Conservation (phyloP, 306 rosid species). For the Macrotyloma uniflorum region DNA sequence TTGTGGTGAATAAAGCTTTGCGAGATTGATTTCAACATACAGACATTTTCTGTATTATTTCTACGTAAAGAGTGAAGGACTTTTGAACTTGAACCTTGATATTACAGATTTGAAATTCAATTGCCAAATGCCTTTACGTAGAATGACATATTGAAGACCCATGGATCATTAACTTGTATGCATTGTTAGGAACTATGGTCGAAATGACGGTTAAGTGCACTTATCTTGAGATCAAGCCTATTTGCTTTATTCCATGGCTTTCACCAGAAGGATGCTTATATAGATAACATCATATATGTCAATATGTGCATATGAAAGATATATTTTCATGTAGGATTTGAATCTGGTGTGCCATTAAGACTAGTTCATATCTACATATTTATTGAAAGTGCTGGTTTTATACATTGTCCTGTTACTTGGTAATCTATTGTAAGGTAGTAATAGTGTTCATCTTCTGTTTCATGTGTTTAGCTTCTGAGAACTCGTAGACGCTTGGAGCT, state of each 20-base stretch:
- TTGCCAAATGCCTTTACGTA: background rate
- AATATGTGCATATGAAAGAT: background rate
- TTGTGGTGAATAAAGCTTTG: background rate
- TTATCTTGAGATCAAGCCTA: background rate
- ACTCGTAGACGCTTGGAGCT: conserved; percentile 74
- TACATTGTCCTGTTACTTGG: background rate
- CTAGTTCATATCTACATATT: conserved; percentile 7
- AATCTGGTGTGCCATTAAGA: conserved; percentile 26
- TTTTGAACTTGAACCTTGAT: conserved; percentile 2
- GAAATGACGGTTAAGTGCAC: background rate
- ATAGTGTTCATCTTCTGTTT: conserved; percentile 26
- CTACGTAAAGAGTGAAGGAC: background rate
- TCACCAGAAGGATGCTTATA: background rate
- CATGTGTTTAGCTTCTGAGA: conserved; percentile 65
- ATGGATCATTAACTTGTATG: conserved; percentile 3
- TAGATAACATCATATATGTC: background rate
- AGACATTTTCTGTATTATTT: background rate
- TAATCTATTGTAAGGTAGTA: conserved; percentile 17
- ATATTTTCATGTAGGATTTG: background rate
- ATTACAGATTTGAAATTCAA: background rate
- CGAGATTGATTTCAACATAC: background rate
- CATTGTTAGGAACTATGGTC: background rate
- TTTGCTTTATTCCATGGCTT: conserved; percentile 32
- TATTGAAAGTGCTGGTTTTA: background rate
- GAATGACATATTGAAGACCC: background rate